phyloP scores from a whole-genome alignment of 2,329 filamentous ascomycete genomes.

The Pezicula neosporulosa region DNA sequence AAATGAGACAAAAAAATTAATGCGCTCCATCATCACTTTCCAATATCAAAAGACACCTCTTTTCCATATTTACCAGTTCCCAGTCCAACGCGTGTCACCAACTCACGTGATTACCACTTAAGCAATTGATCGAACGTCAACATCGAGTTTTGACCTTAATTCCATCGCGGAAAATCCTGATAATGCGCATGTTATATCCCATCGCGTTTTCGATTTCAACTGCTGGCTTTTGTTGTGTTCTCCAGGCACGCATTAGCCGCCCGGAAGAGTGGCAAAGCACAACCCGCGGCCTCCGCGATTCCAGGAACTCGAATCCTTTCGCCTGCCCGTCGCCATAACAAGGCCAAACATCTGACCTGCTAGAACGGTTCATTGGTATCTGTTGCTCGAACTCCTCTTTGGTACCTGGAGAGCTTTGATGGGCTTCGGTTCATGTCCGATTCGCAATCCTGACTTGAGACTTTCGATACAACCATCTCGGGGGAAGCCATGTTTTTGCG shows the following conservation, averaged over 20 bases:
- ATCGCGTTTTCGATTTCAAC: background rate
- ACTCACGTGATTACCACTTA: background rate
- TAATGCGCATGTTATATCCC: background rate
- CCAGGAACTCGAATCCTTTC: too few species aligned
- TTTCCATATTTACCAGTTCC: too few species aligned
- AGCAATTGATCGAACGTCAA: too few species aligned
- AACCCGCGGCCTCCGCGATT: too few species aligned
- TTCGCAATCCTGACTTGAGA: constrained; percentile 6
- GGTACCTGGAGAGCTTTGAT: constrained; percentile 15
- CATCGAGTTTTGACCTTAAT: too few species aligned
- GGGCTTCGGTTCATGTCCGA: constrained; percentile 11
- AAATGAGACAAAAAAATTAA: too few species aligned
- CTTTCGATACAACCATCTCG: constrained; percentile 9
- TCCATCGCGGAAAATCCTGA: background rate
- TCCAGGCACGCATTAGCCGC: background rate
- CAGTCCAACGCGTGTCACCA: background rate
- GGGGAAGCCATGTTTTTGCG: constrained; percentile 10
- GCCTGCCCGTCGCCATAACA: too few species aligned
- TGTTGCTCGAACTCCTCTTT: constrained; percentile 12
- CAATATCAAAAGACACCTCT: too few species aligned
- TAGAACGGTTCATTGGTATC: background rate
- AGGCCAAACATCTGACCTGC: too few species aligned
- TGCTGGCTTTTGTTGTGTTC: background rate
- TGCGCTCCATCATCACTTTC: too few species aligned
- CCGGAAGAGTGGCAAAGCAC: background rate